A percentile compares a stretch with the other conserved stretches of the same genome.
Conservation (phyloP, 805 yeast genomes). For the Hanseniaspora occidentalis region DNA sequence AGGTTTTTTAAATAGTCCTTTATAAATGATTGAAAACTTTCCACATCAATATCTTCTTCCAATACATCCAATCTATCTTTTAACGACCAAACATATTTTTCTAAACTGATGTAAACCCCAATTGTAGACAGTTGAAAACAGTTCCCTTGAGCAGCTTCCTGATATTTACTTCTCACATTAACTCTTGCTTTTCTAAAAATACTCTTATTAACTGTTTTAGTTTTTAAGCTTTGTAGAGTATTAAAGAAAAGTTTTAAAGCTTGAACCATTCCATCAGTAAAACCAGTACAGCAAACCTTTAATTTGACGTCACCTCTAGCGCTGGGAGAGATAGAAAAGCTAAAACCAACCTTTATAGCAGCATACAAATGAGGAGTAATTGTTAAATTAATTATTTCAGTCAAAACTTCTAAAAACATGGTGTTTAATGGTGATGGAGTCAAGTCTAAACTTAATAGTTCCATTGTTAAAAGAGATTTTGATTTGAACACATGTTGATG, state of each 20-base stretch:
- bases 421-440: conserved; percentile 27
- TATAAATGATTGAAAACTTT: conserved; percentile 24
- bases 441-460: conserved; percentile 25
- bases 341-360: conserved; percentile 40
- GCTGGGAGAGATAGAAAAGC: conserved; percentile 46
- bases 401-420: conserved; percentile 41
- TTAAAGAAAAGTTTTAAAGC: conserved; percentile 24
- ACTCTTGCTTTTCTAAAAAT: conserved; percentile 36
- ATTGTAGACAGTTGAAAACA: conserved; percentile 38
- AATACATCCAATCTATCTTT: conserved; percentile 45
- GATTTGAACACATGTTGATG: conserved; percentile 15
- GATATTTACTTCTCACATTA: conserved; percentile 35
- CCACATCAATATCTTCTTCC: conserved; percentile 32
- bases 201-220: conserved; percentile 13
- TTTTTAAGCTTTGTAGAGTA: conserved; percentile 2
- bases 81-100: conserved; percentile 41
- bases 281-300: conserved; percentile 42
- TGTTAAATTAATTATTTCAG: conserved; percentile 32
- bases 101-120: conserved; percentile 40
- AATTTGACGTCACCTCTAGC: conserved; percentile 42
- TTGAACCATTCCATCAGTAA: conserved; percentile 26
- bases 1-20: conserved; percentile 17
- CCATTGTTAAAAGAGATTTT: conserved; percentile 33
- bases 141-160: conserved; percentile 28
- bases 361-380: conserved; percentile 36